These are phyloP conservation scores for Chaetoscypha palmicola DNA, from an alignment of 2,329 filamentous ascomycete genomes.

Conservation along the genomic window DNA sequence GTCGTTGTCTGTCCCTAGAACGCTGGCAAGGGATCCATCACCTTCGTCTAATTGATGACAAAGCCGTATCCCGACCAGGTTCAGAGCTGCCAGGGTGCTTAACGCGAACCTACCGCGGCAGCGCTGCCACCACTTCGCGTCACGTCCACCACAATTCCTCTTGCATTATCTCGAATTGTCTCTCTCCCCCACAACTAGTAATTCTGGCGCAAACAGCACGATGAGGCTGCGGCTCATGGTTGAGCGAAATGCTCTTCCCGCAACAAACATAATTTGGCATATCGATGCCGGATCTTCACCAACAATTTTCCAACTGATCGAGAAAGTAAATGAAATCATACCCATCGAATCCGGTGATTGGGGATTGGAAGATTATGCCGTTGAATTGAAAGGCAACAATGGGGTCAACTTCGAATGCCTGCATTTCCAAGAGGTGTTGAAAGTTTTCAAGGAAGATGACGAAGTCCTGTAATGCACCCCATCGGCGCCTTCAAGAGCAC, in stretches of 20 bases:
- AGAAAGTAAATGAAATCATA: slow-evolving; percentile 70
- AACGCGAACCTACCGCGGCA: no score
- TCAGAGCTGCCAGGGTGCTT: no score
- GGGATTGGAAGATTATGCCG: slow-evolving; percentile 84
- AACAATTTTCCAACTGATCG: slow-evolving; percentile 70
- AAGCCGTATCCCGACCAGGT: no score
- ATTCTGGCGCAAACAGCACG: no score
- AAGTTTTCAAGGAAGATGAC: slow-evolving; percentile 74
- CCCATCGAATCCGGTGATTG: slow-evolving; percentile 71
- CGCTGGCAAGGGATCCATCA: no score
- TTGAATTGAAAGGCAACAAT: slow-evolving; percentile 56
- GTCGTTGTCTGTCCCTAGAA: no score
- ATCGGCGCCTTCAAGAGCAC: background rate
- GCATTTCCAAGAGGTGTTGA: slow-evolving; percentile 69
- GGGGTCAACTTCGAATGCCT: slow-evolving; percentile 74
- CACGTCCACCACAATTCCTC: no score
- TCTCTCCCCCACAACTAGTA: no score
- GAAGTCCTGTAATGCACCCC: slow-evolving; percentile 58
- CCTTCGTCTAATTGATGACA: no score
- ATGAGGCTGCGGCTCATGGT: slow-evolving; percentile 71
- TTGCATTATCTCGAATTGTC: no score
- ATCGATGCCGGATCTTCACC: slow-evolving; percentile 44
- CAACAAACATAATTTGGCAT: slow-evolving; percentile 65
- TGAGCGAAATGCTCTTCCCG: slow-evolving; percentile 65
- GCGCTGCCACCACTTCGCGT: background rate